A percentile compares a stretch with the other conserved stretches of the same genome.
phyloP scores from a whole-genome alignment of 2,329 filamentous ascomycete genomes.

The Pseudopyrenochaeta lycopersici region DNA sequence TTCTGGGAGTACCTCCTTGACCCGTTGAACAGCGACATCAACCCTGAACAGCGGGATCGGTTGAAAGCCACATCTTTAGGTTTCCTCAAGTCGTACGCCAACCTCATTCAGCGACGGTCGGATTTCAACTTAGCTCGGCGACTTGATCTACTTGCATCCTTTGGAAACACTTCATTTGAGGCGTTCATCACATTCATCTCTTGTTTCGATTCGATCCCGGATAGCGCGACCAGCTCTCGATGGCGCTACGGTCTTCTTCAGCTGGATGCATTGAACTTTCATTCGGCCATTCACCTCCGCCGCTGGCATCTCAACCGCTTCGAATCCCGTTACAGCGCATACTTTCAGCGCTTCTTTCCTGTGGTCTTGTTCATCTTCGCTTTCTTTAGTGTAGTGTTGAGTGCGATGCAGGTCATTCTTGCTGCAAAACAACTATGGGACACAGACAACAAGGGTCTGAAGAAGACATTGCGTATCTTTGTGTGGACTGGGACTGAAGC shows the following conservation, averaged over 20 bases:
- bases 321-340: conserved; percentile 22
- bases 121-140: conserved; percentile 26
- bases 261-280: conserved; percentile 31
- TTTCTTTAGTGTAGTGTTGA: conserved; percentile 26
- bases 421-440: conserved; percentile 18
- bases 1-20: conserved; percentile 33
- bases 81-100: conserved; percentile 25
- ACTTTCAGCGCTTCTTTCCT: conserved; percentile 28
- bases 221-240: conserved; percentile 12
- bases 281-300: conserved; percentile 20
- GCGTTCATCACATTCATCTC: conserved; percentile 20
- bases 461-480: conserved; percentile 20
- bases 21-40: conserved; percentile 7
- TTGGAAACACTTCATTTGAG: conserved; percentile 15
- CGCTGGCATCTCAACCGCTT: conserved; percentile 29
- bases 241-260: conserved; percentile 27
- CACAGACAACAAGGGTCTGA: conserved; percentile 23
- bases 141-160: conserved; percentile 14
- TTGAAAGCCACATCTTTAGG: conserved; percentile 17
- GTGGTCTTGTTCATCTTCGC: conserved; percentile 29
- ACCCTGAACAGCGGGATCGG: conserved; percentile 10
- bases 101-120: conserved; percentile 23
- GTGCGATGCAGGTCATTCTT: conserved; percentile 33
- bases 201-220: conserved; percentile 18
- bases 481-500: conserved; percentile 25